Conservation (phyloP, 2,329 filamentous ascomycete species). For the Claviceps citrina region DNA sequence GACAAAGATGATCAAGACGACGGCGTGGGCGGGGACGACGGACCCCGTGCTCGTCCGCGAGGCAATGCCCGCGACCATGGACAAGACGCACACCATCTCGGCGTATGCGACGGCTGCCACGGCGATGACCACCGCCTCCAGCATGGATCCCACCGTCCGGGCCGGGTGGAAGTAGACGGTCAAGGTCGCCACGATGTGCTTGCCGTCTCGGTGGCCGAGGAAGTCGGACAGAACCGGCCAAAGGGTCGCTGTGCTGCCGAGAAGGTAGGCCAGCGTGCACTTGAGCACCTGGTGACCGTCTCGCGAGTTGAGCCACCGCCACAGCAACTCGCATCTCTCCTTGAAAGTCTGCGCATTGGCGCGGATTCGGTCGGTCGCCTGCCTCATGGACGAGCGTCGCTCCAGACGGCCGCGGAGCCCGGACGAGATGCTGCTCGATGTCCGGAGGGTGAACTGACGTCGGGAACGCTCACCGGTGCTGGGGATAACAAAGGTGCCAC, state of each 20-base stretch:
- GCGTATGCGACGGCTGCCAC: conserved; percentile 61
- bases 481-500: conserved; percentile 77
- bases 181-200: conserved; percentile 84
- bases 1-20: conserved; percentile 71
- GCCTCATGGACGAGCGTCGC: conserved; percentile 10
- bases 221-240: conserved; percentile 55
- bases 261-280: conserved; percentile 75
- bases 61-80: conserved; percentile 76
- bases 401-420: conserved; percentile 12
- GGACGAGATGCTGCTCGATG: conserved; percentile 20
- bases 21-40: conserved; percentile 55
- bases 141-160: conserved; percentile 74
- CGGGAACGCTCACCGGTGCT: conserved; percentile 71
- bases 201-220: conserved; percentile 73
- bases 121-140: conserved; percentile 66
- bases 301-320: conserved; percentile 52
- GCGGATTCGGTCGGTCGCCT: conserved; percentile 7
- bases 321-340: conserved; percentile 25
- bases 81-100: conserved; percentile 55
- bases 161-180: conserved; percentile 93
- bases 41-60: conserved; percentile 53
- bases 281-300: conserved; percentile 72
- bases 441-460: conserved; percentile 62
- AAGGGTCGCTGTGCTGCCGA: conserved; percentile 79
- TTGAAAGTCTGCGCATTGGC: conserved; percentile 8